Base-by-base conservation (phyloP, 176 grass and related monocot species). In the Lolium perenne region DNA sequence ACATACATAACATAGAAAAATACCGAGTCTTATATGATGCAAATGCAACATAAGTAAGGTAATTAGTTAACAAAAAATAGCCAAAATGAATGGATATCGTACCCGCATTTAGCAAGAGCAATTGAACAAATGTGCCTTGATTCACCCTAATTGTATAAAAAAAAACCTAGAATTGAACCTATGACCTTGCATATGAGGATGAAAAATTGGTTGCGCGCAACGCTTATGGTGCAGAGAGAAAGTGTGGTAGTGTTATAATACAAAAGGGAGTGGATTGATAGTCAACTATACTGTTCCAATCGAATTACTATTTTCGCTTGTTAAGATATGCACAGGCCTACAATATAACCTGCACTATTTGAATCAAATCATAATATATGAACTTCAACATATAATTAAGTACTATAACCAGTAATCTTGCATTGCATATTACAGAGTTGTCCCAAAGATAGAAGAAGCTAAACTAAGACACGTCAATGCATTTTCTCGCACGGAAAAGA, bases 401-500 rank as follows among this genome's bases (percentile, higher is more conserved):
- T 41, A 50, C 21, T 25, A 26, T 2, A 47, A 29, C 23, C 49
- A 35, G 5, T 82, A 60, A 40, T 38, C 6, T 12, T 68, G 38
- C 2, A 53, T 9, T 86, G 56, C 32, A 74, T 55, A 74, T 13
- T 16, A 32, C 6, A 32, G 5, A 16, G 7, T 15, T 35, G 16
- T 29, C 38, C n/a, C 29, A 7, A 86, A 67, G 9, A 67, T 86
- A 82, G 63, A 79, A 79, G 6, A 41, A 43, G 16, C 16, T 71
- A 38, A 60, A 26, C 16, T 18, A 61, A 11, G 41, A 43, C n/a
- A 66, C 18, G 18, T 8, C 58, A 65, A 21, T 4, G 1, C 9
- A 50, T 71, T 69, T 53, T 53, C 38, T 82, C 78, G 20, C 16
- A 83, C 17, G 69, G 41, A 62, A 70, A 61, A 90, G 18, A 16